Evolutionary conservation across 2,329 filamentous ascomycete species (phyloP).

Genomic region (Arthrobotrys pseudoclavata): DNA sequence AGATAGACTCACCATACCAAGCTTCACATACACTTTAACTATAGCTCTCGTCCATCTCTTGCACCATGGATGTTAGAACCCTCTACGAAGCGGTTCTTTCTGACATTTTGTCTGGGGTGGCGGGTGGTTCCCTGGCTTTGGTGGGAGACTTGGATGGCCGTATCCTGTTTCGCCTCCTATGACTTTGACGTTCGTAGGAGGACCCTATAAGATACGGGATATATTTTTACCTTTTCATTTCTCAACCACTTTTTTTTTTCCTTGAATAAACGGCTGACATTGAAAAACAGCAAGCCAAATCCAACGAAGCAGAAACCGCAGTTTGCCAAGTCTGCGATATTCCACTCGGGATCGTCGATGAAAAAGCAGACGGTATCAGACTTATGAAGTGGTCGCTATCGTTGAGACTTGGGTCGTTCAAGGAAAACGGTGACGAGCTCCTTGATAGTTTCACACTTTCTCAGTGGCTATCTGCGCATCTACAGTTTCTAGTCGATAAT

Average conservation of each 20-base stretch:
- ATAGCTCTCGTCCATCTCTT: constrained; percentile 26
- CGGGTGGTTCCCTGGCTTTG: constrained; percentile 32
- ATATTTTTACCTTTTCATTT: constrained; percentile 9
- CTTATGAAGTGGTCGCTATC: constrained; percentile 59
- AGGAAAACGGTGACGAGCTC: background rate
- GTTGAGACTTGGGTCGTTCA: constrained; percentile 16
- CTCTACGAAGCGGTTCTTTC: constrained; percentile 35
- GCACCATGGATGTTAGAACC: constrained; percentile 36
- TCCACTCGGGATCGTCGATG: constrained; percentile 55
- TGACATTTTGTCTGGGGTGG: constrained; percentile 13
- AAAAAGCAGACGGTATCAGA: constrained; percentile 48
- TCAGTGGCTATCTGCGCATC: constrained; percentile 59
- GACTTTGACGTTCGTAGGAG: constrained; percentile 62
- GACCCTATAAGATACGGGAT: constrained; percentile 64
- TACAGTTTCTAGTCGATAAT: constrained; percentile 44
- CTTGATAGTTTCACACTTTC: constrained; percentile 46
- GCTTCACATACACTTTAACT: constrained; percentile 46
- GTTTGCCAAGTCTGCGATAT: constrained; percentile 31
- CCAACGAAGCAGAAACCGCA: constrained; percentile 45
- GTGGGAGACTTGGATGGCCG: constrained; percentile 50
- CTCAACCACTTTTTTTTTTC: constrained; percentile 16
- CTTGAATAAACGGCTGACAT: constrained; percentile 16
- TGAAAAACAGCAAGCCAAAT: constrained; percentile 32
- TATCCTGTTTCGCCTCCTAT: constrained; percentile 59
- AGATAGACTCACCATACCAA: constrained; percentile 47